These are phyloP conservation scores for Fagopyrum esculentum DNA, from an alignment of 148 eudicot species.

Conservation along the genomic window DNA sequence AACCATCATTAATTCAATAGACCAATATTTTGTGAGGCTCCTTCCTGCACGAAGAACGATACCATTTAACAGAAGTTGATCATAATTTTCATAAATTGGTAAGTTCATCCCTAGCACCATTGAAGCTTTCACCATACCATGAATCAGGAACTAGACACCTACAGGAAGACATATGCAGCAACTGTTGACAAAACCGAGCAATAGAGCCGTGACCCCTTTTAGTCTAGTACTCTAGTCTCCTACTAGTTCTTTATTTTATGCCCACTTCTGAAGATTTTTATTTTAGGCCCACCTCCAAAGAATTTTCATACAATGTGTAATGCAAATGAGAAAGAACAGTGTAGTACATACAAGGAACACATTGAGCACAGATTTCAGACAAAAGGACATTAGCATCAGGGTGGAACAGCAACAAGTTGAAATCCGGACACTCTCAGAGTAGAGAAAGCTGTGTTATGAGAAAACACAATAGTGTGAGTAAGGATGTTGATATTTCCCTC, in stretches of 20 bases:
- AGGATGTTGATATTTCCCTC: not conserved
- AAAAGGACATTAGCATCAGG: constrained; percentile 47
- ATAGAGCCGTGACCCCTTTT: not conserved
- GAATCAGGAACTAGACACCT: constrained; percentile 49
- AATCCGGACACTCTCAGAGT: constrained; percentile 59
- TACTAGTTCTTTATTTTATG: too few species aligned
- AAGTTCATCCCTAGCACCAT: not conserved
- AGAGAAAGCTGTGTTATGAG: constrained; percentile 52
- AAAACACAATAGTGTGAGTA: constrained; percentile 8
- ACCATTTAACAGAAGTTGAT: not conserved
- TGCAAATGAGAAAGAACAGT: not conserved
- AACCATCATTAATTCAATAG: constrained; percentile 56
- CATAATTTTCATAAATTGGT: not conserved
- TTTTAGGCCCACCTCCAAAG: too few species aligned
- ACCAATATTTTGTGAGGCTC: constrained; percentile 43
- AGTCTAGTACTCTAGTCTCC: not conserved
- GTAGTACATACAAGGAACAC: not conserved
- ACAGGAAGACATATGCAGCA: not conserved
- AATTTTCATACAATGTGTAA: not conserved
- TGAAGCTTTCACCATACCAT: constrained; percentile 27
- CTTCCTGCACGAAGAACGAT: constrained; percentile 44
- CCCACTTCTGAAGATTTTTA: too few species aligned
- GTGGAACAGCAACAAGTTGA: constrained; percentile 52
- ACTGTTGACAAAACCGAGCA: not conserved
- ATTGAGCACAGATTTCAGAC: not conserved